These are phyloP conservation scores for Leishmania guyanensis DNA, from an alignment of 208 protist genomes.

Conservation along the genomic window DNA sequence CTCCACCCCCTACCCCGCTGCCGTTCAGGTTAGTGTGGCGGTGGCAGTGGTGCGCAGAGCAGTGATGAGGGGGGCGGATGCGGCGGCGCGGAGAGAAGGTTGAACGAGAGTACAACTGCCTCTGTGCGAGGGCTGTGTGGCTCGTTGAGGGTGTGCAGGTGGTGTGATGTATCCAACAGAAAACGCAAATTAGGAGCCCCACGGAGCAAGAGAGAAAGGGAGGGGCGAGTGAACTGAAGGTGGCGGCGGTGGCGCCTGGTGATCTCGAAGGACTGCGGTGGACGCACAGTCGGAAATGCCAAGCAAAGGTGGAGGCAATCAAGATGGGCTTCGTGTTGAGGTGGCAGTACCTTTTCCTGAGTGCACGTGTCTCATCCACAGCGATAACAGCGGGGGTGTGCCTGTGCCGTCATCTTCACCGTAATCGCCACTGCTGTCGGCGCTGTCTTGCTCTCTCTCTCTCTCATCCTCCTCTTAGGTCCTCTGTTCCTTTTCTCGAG, in stretches of 20 bases:
- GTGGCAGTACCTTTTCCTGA: neutral
- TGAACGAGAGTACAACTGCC: too few species aligned
- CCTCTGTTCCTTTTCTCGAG: neutral
- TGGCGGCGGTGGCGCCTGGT: too few species aligned
- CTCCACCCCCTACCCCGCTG: slow-evolving; percentile 2
- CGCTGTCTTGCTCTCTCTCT: neutral
- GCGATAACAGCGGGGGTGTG: neutral
- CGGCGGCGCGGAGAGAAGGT: too few species aligned
- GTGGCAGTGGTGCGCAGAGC: neutral
- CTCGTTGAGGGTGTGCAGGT: too few species aligned
- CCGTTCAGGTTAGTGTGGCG: neutral
- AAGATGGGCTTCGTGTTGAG: neutral
- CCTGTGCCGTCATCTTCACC: neutral
- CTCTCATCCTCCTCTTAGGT: slow-evolving; percentile 5
- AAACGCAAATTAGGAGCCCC: too few species aligned
- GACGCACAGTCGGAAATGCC: too few species aligned
- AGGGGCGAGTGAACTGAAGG: too few species aligned
- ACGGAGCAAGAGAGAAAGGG: too few species aligned
- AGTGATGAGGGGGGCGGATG: neutral
- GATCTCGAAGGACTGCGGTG: too few species aligned
- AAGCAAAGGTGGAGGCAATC: neutral
- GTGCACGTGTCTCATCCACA: neutral
- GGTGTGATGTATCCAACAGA: too few species aligned
- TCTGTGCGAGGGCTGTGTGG: too few species aligned
- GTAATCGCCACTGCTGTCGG: neutral